These are phyloP conservation scores for Apostasia shenzhenica DNA, from an alignment of 106 monocot species.

Conservation along the genomic window DNA sequence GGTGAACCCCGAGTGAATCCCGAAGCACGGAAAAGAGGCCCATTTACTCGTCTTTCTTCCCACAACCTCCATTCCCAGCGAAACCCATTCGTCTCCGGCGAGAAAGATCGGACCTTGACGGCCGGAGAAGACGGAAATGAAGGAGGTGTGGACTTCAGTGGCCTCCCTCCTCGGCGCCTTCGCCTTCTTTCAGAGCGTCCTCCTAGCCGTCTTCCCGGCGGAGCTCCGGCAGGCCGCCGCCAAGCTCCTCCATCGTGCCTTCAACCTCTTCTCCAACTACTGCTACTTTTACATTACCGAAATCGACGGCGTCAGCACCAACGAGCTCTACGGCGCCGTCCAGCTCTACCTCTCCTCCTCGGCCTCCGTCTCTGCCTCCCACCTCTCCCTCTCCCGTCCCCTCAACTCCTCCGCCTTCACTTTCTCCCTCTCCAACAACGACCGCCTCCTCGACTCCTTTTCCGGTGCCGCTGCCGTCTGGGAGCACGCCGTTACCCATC, in stretches of 20 bases:
- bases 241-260: slow-evolving; percentile 31
- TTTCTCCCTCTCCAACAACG: slow-evolving; percentile 68
- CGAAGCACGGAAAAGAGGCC: background rate
- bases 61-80: background rate
- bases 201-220: slow-evolving; percentile 51
- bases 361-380: slow-evolving; percentile 39
- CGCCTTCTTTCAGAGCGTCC: slow-evolving; percentile 52
- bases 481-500: slow-evolving; percentile 78
- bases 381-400: slow-evolving; percentile 54
- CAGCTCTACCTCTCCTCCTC: slow-evolving; percentile 73
- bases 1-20: background rate
- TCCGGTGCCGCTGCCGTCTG: slow-evolving; percentile 42
- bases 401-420: slow-evolving; percentile 82
- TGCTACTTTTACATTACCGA: slow-evolving; percentile 85
- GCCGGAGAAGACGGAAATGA: slow-evolving; percentile 18
- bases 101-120: background rate
- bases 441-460: slow-evolving; percentile 65
- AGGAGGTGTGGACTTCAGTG: slow-evolving; percentile 56
- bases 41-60: background rate
- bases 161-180: slow-evolving; percentile 61
- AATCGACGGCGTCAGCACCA: slow-evolving; percentile 80
- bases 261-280: slow-evolving; percentile 51
- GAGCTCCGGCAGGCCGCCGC: slow-evolving; percentile 40
- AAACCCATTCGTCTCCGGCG: background rate
- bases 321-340: slow-evolving; percentile 86